Percentiles rank a stretch among this genome's conserved stretches.
phyloP scores from a whole-genome alignment of 305 asterid species.

The Fraxinus latifolia region DNA sequence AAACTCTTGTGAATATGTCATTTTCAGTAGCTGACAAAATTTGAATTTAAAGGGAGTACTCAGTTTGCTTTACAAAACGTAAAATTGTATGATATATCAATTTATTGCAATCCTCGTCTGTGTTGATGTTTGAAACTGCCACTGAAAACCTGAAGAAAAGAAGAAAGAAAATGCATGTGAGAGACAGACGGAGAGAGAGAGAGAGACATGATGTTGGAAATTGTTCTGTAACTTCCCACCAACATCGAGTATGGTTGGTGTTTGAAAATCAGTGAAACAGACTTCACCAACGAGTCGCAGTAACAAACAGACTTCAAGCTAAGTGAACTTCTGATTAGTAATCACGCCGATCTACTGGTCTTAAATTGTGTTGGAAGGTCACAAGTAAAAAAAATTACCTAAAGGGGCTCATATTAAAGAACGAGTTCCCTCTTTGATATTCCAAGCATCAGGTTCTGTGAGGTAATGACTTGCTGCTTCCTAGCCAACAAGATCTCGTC shows the following conservation, averaged over 20 bases:
- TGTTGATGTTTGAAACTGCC: neutral
- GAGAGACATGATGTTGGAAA: neutral
- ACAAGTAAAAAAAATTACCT: conserved; percentile 1
- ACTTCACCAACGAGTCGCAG: neutral
- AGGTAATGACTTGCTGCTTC: conserved; percentile 49
- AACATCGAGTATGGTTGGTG: neutral
- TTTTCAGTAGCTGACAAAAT: neutral
- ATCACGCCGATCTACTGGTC: neutral
- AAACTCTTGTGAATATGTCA: neutral
- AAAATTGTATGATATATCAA: neutral
- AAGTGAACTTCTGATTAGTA: conserved; percentile 14
- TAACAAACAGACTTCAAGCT: neutral
- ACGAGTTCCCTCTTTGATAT: conserved; percentile 18
- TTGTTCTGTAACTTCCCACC: neutral
- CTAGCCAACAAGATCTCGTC: conserved; percentile 55
- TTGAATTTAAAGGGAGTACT: neutral
- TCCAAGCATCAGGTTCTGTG: conserved; percentile 34
- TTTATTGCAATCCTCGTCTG: neutral
- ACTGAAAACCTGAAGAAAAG: neutral
- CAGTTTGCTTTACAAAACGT: neutral
- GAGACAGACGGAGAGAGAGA: neutral
- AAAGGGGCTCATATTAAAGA: conserved; percentile 16
- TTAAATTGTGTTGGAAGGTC: conserved; percentile 16
- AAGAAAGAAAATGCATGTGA: neutral
- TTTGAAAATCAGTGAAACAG: neutral